Base-by-base conservation (phyloP, 495 filamentous ascomycete genomes). In the Amorphotheca resinae region DNA sequence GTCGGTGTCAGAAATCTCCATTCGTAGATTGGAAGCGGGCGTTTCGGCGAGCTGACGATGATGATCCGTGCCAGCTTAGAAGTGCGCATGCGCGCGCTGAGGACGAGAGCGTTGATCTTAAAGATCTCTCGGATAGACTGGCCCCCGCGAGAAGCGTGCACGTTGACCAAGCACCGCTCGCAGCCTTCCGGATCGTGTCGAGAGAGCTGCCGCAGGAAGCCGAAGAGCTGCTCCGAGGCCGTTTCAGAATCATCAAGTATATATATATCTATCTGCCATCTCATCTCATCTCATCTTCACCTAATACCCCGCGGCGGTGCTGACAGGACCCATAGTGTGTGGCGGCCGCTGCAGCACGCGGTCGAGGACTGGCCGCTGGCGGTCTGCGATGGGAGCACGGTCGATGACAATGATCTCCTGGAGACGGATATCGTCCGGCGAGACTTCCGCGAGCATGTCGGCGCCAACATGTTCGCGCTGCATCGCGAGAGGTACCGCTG, bases 281-380 rank as follows among this genome's bases (percentile, higher is more conserved):
- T 30, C 6, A 6, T 6, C 25, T 30, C 12, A 30, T 6, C 6
- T 30, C 25, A 30, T 12, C 25, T 12, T 12, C 6, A 30, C 6
- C 6, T 6, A 12, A 30, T 6, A 30, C 5, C 14, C 4, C 11
- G 12, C 17, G 18, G 21, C 5, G 30, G 9, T 41, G 12, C 4
- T 22, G 20, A 15, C 33, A n/a, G 33, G 15, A 33, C 22, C 2
- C 3, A 31, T 16, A 64, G 60, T 41, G 22, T 62, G 9, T 64
- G 58, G 59, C 44, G 47, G 16, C 59, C 61, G 21, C 22, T 59
- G 3, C 49, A 20, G 33, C 43, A 49, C 20, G 42, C 52, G 1
- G 38, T 62, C 22, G 35, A 57, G 34, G 59, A 64, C 20, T 53
- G 55, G 34, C 58, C 61, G 1, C 28, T 64, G 6, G 53, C 61